Base-by-base conservation (phyloP, 495 filamentous ascomycete species). In the Lasiosphaeris hirsuta region DNA sequence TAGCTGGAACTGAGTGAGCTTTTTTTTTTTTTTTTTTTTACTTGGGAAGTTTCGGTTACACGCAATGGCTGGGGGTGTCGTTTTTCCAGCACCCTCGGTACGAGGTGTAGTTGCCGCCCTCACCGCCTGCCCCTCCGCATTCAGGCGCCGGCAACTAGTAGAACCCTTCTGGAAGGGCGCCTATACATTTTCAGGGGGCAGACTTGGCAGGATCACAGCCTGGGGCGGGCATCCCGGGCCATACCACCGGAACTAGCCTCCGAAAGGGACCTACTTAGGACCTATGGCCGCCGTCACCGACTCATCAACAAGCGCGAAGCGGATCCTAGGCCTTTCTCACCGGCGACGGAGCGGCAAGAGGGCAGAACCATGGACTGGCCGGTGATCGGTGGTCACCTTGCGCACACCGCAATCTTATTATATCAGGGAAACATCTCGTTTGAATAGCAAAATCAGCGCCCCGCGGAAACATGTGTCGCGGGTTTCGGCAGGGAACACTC, bases 91-190 rank as follows among this genome's bases (percentile, higher is more conserved):
- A n/a, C n/a, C n/a, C 23, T 30, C 2, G 23, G 23, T 30, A 30
- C 23, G 23, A 30, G 23, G 23, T 30, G 23, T 30, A 33, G 1
- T 13, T n/a, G 3, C 33, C 19, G 33, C 19, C 15, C 38, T 52
- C 49, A 52, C 49, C 49, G 49, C 49, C 49, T 52, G 49, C 38
- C 34, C 3, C 14, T 52, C 4, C 14, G 15, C 4, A 23, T 18
- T n/a, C 33, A 51, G 13, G 14, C 4, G 54, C n/a, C 23, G 23
- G 23, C 2, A 30, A 30, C 23, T 30, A 5, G 46, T 13, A 44
- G 47, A 61, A 59, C 52, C n/a, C 33, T 58, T 66, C 57, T 66
- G 57, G 63, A 57, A 57, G 40, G 39, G 19, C 35, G 41, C 39
- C 40, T 45, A 50, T 40, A 35, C 15, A 35, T 13, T 37, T 45